Percentiles rank a stretch among this genome's conserved stretches.
Conservation (phyloP, 805 yeast genomes). For the Candida lessepsii region DNA sequence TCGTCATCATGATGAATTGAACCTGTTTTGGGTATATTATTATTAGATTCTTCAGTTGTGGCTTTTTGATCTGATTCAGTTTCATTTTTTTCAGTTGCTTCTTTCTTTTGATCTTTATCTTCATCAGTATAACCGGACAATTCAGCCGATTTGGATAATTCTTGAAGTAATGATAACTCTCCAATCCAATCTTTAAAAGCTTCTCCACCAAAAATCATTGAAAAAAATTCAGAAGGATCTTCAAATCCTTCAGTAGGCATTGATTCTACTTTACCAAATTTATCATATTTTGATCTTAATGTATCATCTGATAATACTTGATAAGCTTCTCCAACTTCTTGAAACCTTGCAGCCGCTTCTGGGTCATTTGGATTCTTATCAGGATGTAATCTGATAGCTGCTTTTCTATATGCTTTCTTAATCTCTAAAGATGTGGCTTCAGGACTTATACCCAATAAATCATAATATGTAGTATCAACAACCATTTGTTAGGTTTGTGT, state of each 20-base stretch:
- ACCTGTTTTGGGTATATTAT: not conserved
- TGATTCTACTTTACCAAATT: constrained; percentile 71
- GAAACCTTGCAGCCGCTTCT: constrained; percentile 42
- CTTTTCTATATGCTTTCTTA: constrained; percentile 45
- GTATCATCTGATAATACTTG: constrained; percentile 70
- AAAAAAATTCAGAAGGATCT: constrained; percentile 82
- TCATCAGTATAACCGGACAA: constrained; percentile 37
- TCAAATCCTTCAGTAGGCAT: constrained; percentile 63
- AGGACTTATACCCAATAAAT: constrained; percentile 32
- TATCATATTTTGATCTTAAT: constrained; percentile 67
- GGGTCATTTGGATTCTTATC: constrained; percentile 49
- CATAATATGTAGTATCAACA: constrained; percentile 46
- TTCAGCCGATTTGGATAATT: constrained; percentile 42
- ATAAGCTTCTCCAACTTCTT: constrained; percentile 65
- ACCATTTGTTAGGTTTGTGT: constrained; percentile 35
- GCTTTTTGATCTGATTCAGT: too few species aligned
- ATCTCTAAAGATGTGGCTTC: constrained; percentile 43
- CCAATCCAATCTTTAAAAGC: constrained; percentile 83
- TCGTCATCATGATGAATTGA: constrained; percentile 1
- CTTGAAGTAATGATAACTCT: constrained; percentile 56
- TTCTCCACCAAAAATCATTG: constrained; percentile 81
- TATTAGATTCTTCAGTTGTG: not conserved
- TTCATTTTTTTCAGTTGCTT: constrained; percentile 17
- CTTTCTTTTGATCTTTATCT: constrained; percentile 20
- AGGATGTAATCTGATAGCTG: constrained; percentile 44